Conservation (phyloP, 2,329 filamentous ascomycete genomes). For the Colletotrichum tanaceti region DNA sequence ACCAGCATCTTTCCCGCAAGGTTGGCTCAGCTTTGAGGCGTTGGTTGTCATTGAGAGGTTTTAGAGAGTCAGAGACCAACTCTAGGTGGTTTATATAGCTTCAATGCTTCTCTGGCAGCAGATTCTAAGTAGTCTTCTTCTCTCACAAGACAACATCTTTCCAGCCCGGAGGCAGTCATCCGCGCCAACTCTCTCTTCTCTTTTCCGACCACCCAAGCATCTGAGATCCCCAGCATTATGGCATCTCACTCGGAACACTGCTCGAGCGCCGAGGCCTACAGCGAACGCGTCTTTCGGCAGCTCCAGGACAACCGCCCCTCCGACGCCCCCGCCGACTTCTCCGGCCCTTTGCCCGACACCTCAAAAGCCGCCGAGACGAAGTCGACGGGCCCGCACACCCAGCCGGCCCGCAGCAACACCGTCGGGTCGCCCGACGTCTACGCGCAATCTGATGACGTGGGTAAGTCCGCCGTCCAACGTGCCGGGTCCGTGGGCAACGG, state of each 20-base stretch:
- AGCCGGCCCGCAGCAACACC: background rate
- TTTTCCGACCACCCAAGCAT: background rate
- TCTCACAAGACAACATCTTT: too few relatives aligned
- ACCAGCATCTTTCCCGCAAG: background rate
- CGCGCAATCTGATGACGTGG: background rate
- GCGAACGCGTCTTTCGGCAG: conserved; percentile 13
- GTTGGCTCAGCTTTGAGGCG: background rate
- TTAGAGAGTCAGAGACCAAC: too few relatives aligned
- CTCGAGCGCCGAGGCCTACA: background rate
- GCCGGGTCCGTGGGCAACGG: background rate
- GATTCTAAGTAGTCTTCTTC: too few relatives aligned
- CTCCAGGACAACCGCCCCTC: conserved; percentile 14
- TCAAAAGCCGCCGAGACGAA: background rate
- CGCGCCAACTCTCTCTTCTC: rapidly evolving
- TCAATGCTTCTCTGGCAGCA: background rate
- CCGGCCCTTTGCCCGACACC: background rate
- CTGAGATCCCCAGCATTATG: background rate
- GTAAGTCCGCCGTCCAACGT: background rate
- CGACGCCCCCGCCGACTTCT: background rate
- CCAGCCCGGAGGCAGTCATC: too few relatives aligned
- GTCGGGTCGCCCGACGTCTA: background rate
- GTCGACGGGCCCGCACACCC: background rate
- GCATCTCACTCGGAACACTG: background rate
- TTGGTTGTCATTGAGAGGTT: too few relatives aligned
- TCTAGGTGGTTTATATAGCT: background rate